These are phyloP conservation scores for Fusarium sp. DNA, from an alignment of 2,329 filamentous ascomycete genomes.

Conservation along the genomic window DNA sequence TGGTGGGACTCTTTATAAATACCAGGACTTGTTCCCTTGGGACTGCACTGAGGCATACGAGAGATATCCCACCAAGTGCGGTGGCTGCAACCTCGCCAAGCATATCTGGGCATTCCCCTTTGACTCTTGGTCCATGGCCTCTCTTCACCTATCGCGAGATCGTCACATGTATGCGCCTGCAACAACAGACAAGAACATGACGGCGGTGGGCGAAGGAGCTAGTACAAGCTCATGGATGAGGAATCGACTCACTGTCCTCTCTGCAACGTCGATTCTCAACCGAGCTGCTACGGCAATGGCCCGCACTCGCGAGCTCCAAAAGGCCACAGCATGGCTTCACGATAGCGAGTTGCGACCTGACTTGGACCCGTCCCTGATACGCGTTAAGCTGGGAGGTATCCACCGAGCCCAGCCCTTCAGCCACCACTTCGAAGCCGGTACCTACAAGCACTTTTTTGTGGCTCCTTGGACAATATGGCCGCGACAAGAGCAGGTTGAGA, in stretches of 20 bases:
- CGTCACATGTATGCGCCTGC: constrained; percentile 49
- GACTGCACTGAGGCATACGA: constrained; percentile 60
- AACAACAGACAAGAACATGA: constrained; percentile 11
- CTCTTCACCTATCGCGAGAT: constrained; percentile 53
- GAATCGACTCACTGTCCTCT: constrained; percentile 51
- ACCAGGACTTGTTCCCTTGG: constrained; percentile 59
- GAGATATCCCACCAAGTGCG: constrained; percentile 52
- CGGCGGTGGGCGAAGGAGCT: constrained; percentile 28
- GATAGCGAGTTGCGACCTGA: constrained; percentile 6
- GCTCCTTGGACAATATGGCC: constrained; percentile 42
- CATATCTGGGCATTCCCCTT: constrained; percentile 60
- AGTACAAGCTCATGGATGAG: constrained; percentile 48
- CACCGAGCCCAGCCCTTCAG: constrained; percentile 57
- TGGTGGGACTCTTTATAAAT: constrained; percentile 51
- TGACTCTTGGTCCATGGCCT: constrained; percentile 57
- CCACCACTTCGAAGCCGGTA: constrained; percentile 52
- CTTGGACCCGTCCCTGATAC: constrained; percentile 38
- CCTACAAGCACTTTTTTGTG: constrained; percentile 46
- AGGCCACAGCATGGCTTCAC: constrained; percentile 51
- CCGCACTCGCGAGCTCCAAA: constrained; percentile 40
- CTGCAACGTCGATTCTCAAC: constrained; percentile 47
- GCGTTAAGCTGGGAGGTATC: constrained; percentile 56
- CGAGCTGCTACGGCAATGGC: constrained; percentile 53
- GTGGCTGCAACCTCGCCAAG: constrained; percentile 56
- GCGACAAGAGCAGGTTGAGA: constrained; percentile 28